Conservation (phyloP, 192 early-diverging fungal genomes). For the Coemansia sp. region DNA sequence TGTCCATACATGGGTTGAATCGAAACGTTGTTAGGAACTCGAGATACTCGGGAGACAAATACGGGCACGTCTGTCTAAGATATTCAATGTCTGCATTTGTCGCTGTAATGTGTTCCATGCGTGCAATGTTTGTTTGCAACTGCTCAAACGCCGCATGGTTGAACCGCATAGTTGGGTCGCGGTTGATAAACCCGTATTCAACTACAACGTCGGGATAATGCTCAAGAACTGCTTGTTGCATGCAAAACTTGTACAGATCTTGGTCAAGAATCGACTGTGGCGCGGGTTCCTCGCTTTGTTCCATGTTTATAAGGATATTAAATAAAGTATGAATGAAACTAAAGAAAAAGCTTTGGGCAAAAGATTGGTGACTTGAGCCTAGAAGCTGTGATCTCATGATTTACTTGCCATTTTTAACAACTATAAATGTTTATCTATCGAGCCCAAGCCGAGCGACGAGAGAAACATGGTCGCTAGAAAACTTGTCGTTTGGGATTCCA, state of each 20-base stretch:
- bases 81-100: slow-evolving; percentile 45
- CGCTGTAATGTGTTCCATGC: slow-evolving; percentile 13
- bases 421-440: not conserved
- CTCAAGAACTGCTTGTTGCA: slow-evolving; percentile 75
- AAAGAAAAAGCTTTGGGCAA: not conserved
- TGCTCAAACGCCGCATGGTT: slow-evolving; percentile 49
- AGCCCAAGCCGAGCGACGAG: slow-evolving; percentile 28
- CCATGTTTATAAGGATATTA: not conserved
- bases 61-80: slow-evolving; percentile 53
- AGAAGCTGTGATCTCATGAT: not conserved
- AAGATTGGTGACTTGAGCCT: not conserved
- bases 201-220: slow-evolving; percentile 64
- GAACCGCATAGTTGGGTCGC: slow-evolving; percentile 51
- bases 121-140: slow-evolving; percentile 48
- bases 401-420: not conserved
- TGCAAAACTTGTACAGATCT: slow-evolving; percentile 82
- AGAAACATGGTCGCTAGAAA: slow-evolving; percentile 52
- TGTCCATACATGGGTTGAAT: slow-evolving; percentile 41
- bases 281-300: slow-evolving; percentile 10
- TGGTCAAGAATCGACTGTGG: slow-evolving; percentile 72
- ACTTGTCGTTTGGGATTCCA: slow-evolving; percentile 45
- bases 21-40: slow-evolving; percentile 60
- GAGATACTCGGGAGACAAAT: slow-evolving; percentile 59
- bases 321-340: not conserved
- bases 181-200: slow-evolving; percentile 68